Evolutionary conservation across 1,284 basidiomycete genomes (phyloP), one percentile per base, ranked within the genome.

Genomic region (Neotropicomus parvogracilis): DNA sequence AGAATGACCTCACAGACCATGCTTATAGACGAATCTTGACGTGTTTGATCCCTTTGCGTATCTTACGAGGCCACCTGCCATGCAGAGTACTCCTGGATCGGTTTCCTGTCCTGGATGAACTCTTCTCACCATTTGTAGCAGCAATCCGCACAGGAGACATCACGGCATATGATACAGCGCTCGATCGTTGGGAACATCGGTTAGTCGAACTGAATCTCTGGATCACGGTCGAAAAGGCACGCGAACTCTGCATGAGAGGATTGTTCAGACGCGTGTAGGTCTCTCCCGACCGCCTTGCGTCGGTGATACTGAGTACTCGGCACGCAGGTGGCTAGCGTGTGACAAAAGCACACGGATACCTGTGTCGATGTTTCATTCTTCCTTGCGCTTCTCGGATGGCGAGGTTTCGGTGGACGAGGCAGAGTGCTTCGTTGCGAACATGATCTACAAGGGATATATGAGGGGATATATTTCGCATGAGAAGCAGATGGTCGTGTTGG

Each of bases 381-480:
- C 87, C 2, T 70, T 94, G 42, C 70, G 70, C 39, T 67, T 91
- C 46, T 83, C 85, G 13, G 86, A 86, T 5, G 72, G 77, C 53
- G 77, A 81, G 17, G 68, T 74, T 14, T 62, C 70, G 16, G 57
- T 73, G 45, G 91, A 91, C 53, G 95, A 98, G 69, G 86, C 92
- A 14, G 95, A 98, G 69, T 98, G 95, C 69, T 76, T 94, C 48
- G 77, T 98, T 8, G 93, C 93, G 14, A 95, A 93, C 62, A 88
- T 95, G 86, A 89, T 98, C 34, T 92, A 86, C 70, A 90, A 88
- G 72, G 92, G 91, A 4, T 91, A 87, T 66, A 86, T 98, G 66
- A 81, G 88, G 49, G 95, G 95, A 5, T 98, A 98, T 68, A 95
- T 99, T 61, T 94, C 91, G 39, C 95, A 99, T 63, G 91, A 92